These are phyloP conservation scores for Drechslerella coelobrocha DNA, from an alignment of 2,329 filamentous ascomycete species.

Conservation along the genomic window DNA sequence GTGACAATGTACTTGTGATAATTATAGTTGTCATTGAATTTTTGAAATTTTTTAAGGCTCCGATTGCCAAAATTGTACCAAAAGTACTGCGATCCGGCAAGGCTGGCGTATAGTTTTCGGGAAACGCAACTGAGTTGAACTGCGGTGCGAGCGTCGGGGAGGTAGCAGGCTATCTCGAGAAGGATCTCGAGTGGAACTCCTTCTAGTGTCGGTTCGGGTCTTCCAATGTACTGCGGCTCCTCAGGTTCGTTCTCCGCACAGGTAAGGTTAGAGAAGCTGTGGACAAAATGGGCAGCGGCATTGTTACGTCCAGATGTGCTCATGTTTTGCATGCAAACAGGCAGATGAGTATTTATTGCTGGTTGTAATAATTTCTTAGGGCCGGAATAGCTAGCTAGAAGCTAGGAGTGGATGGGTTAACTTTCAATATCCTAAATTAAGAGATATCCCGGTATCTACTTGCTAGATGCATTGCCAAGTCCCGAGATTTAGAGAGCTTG, in stretches of 20 bases:
- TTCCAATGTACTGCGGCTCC: background rate
- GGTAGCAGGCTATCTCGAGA: constrained; percentile 19
- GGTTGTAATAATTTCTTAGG: no score
- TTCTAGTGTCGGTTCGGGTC: constrained; percentile 9
- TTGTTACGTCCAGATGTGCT: no score
- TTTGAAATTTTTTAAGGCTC: constrained; percentile 14
- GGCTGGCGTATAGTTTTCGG: background rate
- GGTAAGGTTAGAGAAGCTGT: background rate
- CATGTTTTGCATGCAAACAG: no score
- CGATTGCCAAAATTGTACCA: constrained; percentile 30
- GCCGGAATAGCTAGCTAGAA: no score
- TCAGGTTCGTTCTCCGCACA: background rate
- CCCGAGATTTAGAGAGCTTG: no score
- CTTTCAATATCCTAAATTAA: no score
- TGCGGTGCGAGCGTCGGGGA: constrained; percentile 10
- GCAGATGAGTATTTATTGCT: no score
- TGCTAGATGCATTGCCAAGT: no score
- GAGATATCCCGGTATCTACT: no score
- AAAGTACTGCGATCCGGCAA: constrained; percentile 26
- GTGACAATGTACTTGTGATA: constrained; percentile 28
- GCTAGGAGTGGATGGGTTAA: no score
- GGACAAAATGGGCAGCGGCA: no score
- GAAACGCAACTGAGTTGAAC: constrained; percentile 15
- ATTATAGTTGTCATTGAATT: constrained; percentile 17
- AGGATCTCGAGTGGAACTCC: constrained; percentile 21